Evolutionary conservation across 345 rosid genomes (phyloP), one percentile per base, ranked within the genome.

Genomic region (Ailanthus altissimus): DNA sequence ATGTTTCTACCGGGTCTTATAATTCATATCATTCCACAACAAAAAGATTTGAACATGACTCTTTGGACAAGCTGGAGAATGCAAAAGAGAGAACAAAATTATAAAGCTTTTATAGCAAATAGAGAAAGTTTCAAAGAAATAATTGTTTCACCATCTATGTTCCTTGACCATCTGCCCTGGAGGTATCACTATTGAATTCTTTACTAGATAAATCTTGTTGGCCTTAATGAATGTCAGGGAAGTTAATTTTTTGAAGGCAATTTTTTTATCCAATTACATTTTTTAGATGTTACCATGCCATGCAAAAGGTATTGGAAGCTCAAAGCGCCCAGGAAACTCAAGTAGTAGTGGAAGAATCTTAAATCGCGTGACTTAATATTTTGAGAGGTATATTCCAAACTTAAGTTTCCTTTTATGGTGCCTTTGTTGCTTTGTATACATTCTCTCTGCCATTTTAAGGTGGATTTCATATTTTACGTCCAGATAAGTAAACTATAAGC

Each of bases 161-260:
- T 95, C 81, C 87, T 93, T 77, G 98, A 93, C 80, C 98, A 95
- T 87, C 90, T 93, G 26, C 99, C 99, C 25, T 93, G 98, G 97
- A 95, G 97, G 97, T 91, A 86, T 54, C 51, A 47, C 13, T 28
- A 21, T 63, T 32, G 38, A 32, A 3, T 64, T 68, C 62, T 54
- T 51, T 9, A 28, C 2, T 80, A 63, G 6, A 18, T 23, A 2
- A 32, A 53, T 68, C 13, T 60, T 38, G 45, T 1, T 70, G 15
- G 14, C 26, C 1, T 51, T 10, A 72, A 12, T 47, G 21, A 28
- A 63, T 43, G 20, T 18, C 42, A 42, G 40, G 15, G 6, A 70
- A 75, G 15, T 5, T 18, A 10, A 53, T 62, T 40, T 62, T 40
- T 43, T 36, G 4, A 49, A 16, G 15, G 38, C 38, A 32, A 32